phyloP scores from a whole-genome alignment of 2,329 filamentous ascomycete genomes.

The Tricladium varicosporioides region DNA sequence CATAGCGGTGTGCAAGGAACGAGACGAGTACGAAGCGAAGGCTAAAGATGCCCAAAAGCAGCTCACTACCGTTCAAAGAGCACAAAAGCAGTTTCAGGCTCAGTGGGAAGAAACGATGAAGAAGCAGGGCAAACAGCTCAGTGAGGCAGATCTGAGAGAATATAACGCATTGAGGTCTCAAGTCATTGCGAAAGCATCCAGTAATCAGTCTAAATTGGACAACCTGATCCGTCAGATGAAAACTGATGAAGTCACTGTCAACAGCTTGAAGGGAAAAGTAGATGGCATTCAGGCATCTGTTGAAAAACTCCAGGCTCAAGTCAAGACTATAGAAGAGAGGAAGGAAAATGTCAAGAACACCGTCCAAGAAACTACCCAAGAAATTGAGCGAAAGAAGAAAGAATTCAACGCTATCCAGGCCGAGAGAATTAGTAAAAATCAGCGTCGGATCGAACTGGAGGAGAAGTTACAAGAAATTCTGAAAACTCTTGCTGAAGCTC shows the following conservation, averaged over 20 bases:
- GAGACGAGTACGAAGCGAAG: constrained; percentile 65
- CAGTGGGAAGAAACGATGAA: constrained; percentile 83
- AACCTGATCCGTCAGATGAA: constrained; percentile 86
- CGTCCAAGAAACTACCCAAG: constrained; percentile 66
- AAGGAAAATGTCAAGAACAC: constrained; percentile 59
- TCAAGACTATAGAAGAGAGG: constrained; percentile 66
- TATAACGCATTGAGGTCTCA: constrained; percentile 83
- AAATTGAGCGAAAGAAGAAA: constrained; percentile 88
- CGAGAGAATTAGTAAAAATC: constrained; percentile 75
- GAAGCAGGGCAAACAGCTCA: constrained; percentile 83
- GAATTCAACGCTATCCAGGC: constrained; percentile 84
- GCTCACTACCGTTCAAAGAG: constrained; percentile 81
- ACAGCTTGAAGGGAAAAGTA: constrained; percentile 84
- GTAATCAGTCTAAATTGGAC: constrained; percentile 79
- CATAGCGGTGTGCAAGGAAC: constrained; percentile 70
- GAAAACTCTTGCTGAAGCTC: constrained; percentile 78
- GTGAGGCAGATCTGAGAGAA: constrained; percentile 81
- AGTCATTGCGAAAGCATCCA: constrained; percentile 77
- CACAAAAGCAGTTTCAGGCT: constrained; percentile 81
- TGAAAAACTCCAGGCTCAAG: constrained; percentile 71
- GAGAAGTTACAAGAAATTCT: constrained; percentile 84
- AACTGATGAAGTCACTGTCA: constrained; percentile 87
- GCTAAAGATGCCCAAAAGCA: constrained; percentile 78
- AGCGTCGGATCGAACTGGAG: constrained; percentile 83
- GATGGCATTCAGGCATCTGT: constrained; percentile 73